Percentiles rank a stretch among this genome's conserved stretches.
These are phyloP conservation scores for Tolypocladium tundrense DNA, from an alignment of 2,329 filamentous ascomycete species.

Conservation along the genomic window DNA sequence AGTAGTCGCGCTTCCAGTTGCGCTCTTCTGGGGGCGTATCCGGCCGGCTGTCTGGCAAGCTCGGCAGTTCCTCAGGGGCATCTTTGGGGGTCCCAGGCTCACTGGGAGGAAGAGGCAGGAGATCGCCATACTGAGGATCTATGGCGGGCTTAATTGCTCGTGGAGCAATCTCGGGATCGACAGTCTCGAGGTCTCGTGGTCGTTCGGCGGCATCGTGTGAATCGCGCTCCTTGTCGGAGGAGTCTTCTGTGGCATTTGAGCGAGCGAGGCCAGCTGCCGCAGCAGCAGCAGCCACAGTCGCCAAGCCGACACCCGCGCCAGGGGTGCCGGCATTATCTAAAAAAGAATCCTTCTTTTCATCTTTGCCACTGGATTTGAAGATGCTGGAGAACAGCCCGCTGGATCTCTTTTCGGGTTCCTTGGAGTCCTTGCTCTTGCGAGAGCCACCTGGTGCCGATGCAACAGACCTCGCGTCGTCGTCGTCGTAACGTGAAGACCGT, in stretches of 20 bases:
- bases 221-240: conserved; percentile 26
- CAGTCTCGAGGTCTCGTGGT: conserved; percentile 21
- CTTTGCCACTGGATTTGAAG: conserved; percentile 32
- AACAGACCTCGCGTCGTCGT: conserved; percentile 28
- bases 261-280: conserved; percentile 26
- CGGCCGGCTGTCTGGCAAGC: conserved; percentile 50
- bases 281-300: conserved; percentile 34
- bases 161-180: conserved; percentile 49
- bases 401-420: conserved; percentile 23
- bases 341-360: conserved; percentile 47
- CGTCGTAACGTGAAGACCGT: conserved; percentile 25
- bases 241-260: conserved; percentile 35
- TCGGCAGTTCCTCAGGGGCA: conserved; percentile 31
- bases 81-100: conserved; percentile 38
- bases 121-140: conserved; percentile 55
- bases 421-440: conserved; percentile 23
- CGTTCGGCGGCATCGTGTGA: conserved; percentile 11
- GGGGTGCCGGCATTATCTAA: conserved; percentile 62
- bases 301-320: conserved; percentile 59
- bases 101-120: conserved; percentile 54
- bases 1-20: conserved; percentile 25
- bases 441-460: conserved; percentile 22
- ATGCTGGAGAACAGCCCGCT: conserved; percentile 38
- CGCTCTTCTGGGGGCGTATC: conserved; percentile 43
- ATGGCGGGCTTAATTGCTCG: conserved; percentile 54